Conservation (phyloP, 2,329 filamentous ascomycete species). For the Colletotrichum magnum region DNA sequence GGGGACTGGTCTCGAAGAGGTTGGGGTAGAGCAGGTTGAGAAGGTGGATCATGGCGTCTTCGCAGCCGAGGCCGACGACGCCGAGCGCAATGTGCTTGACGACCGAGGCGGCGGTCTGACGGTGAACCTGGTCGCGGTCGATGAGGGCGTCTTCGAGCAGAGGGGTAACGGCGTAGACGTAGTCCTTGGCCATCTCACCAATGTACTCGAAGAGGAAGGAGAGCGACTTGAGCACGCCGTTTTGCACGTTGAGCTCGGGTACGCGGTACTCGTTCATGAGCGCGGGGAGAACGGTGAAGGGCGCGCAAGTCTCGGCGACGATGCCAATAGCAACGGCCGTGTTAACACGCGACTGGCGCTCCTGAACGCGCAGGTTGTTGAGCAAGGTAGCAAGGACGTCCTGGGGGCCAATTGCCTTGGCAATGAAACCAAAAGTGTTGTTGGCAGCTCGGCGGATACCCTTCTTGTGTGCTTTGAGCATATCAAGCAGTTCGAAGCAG, state of each 20-base stretch:
- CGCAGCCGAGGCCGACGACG: slow-evolving; percentile 96
- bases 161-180: slow-evolving; percentile 97
- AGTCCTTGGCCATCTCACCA: slow-evolving; percentile 99
- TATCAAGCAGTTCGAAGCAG: slow-evolving; percentile 98
- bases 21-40: slow-evolving; percentile 97
- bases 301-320: slow-evolving; percentile 97
- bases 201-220: slow-evolving; percentile 99
- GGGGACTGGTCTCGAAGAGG: slow-evolving; percentile 96
- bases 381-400: slow-evolving; percentile 96
- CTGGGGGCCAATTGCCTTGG: slow-evolving; percentile 97
- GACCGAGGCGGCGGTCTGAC: slow-evolving; percentile 94
- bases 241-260: slow-evolving; percentile 98
- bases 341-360: slow-evolving; percentile 98
- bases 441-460: slow-evolving; percentile 97
- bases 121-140: slow-evolving; percentile 97
- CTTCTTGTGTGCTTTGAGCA: slow-evolving; percentile 99
- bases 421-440: slow-evolving; percentile 99
- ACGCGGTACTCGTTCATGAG: slow-evolving; percentile 99
- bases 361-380: slow-evolving; percentile 96
- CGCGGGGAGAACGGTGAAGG: slow-evolving; percentile 97
- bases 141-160: slow-evolving; percentile 97
- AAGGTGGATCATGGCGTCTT: slow-evolving; percentile 98
- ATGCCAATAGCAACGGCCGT: slow-evolving; percentile 99
- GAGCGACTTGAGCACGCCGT: slow-evolving; percentile 96
- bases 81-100: slow-evolving; percentile 98